These are phyloP conservation scores for Daldinia concentrica DNA, from an alignment of 495 filamentous ascomycete species.

Conservation along the genomic window DNA sequence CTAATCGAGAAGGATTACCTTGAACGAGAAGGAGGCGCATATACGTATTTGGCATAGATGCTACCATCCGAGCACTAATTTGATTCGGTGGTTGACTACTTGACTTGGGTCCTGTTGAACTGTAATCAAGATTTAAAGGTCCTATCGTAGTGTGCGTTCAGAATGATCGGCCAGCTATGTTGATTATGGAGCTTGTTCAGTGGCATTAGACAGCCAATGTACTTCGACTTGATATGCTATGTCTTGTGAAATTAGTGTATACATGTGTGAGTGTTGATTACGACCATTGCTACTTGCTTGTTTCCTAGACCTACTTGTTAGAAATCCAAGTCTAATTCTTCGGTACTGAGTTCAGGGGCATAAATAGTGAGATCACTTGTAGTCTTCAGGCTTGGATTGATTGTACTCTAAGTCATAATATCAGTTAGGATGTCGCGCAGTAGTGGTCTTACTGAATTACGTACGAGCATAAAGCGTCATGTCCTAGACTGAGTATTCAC, in stretches of 20 bases:
- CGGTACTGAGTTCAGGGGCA: neutral
- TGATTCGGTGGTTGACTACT: neutral
- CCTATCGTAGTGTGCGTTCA: neutral
- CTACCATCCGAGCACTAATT: neutral
- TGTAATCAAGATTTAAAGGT: neutral
- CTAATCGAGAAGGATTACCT: conserved; percentile 97
- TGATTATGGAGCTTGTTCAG: neutral
- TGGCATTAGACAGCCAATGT: neutral
- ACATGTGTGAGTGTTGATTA: neutral
- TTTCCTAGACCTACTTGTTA: neutral
- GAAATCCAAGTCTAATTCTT: neutral
- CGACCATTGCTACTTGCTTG: neutral
- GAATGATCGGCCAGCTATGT: neutral
- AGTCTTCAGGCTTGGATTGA: neutral
- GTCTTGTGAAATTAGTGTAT: neutral
- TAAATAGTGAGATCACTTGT: neutral
- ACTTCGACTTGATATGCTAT: neutral
- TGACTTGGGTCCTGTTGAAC: neutral
- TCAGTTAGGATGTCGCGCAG: neutral
- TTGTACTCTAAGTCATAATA: too few relatives aligned
- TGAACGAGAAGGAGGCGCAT: conserved; percentile 81
- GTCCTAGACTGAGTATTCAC: neutral
- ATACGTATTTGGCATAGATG: conserved; percentile 81
- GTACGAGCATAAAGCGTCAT: too few relatives aligned
- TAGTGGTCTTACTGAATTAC: neutral